Conservation (phyloP, 2,329 filamentous ascomycete species). For the Parastagonospora avenae region DNA sequence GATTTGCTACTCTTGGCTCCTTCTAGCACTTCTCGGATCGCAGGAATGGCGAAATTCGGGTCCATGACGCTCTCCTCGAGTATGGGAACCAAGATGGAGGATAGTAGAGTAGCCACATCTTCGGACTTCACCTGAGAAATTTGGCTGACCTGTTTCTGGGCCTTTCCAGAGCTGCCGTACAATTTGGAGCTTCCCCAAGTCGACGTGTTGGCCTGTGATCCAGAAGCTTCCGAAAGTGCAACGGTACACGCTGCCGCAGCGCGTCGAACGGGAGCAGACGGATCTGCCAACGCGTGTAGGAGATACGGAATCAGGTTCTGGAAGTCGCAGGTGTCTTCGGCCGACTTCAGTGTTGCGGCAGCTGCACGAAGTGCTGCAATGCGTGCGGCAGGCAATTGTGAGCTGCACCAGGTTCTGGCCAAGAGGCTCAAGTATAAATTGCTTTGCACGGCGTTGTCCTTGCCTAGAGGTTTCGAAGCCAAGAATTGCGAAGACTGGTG, state of each 20-base stretch:
- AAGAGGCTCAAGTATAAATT: slow-evolving; percentile 78
- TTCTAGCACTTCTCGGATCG: slow-evolving; percentile 66
- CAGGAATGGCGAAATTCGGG: slow-evolving; percentile 68
- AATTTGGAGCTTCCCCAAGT: slow-evolving; percentile 48
- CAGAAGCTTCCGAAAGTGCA: slow-evolving; percentile 24
- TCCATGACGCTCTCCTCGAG: slow-evolving; percentile 89
- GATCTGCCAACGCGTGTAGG: slow-evolving; percentile 74
- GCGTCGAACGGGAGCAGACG: slow-evolving; percentile 75
- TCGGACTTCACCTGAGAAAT: slow-evolving; percentile 67
- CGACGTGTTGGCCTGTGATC: slow-evolving; percentile 13
- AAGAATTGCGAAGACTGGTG: slow-evolving; percentile 53
- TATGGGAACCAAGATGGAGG: slow-evolving; percentile 72
- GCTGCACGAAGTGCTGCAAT: slow-evolving; percentile 70
- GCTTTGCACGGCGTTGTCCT: slow-evolving; percentile 60
- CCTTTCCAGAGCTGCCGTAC: slow-evolving; percentile 59
- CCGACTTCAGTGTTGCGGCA: slow-evolving; percentile 24
- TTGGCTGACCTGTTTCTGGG: slow-evolving; percentile 39
- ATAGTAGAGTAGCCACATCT: slow-evolving; percentile 57
- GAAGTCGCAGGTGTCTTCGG: slow-evolving; percentile 63
- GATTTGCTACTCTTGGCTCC: slow-evolving; percentile 51
- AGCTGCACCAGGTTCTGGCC: slow-evolving; percentile 73
- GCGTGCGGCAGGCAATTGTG: slow-evolving; percentile 71
- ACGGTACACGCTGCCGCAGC: slow-evolving; percentile 71
- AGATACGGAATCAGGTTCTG: slow-evolving; percentile 85
- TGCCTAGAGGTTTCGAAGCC: slow-evolving; percentile 60